Percentiles rank a stretch among this genome's conserved stretches.
Conservation (phyloP, 257 asterid species). For the Cruciata laevipes region DNA sequence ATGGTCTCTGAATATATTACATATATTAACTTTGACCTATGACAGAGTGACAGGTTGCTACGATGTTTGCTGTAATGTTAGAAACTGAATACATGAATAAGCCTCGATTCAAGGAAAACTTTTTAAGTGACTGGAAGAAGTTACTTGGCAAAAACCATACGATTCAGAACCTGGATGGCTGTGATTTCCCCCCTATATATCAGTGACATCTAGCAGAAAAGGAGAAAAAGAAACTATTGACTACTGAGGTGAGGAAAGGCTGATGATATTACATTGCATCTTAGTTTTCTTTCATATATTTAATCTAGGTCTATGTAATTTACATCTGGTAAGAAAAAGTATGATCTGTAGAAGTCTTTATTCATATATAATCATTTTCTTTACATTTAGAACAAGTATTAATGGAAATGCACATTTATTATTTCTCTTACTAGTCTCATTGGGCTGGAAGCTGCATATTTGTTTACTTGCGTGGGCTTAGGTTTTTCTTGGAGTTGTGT, state of each 20-base stretch:
- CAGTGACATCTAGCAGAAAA: slow-evolving; percentile 82
- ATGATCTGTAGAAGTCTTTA: background rate
- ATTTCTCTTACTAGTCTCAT: background rate
- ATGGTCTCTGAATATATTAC: too few species aligned
- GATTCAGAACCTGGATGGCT: slow-evolving; percentile 77
- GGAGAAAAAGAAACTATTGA: slow-evolving; percentile 96
- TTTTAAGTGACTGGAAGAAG: slow-evolving; percentile 82
- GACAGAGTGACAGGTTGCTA: too few species aligned
- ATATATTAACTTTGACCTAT: too few species aligned
- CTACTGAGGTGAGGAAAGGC: slow-evolving; percentile 50
- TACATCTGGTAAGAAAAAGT: background rate
- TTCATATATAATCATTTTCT: background rate
- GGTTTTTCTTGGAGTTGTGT: background rate
- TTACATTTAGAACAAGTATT: background rate
- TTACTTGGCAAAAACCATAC: slow-evolving; percentile 82
- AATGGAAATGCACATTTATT: background rate
- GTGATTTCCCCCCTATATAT: slow-evolving; percentile 97
- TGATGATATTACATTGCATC: background rate
- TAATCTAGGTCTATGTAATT: background rate
- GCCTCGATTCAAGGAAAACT: slow-evolving; percentile 79
- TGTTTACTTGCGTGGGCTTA: background rate
- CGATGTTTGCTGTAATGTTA: slow-evolving; percentile 91
- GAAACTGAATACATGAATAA: slow-evolving; percentile 88
- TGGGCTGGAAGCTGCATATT: background rate
- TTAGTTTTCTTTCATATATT: background rate